Percentiles rank a stretch among this genome's conserved stretches.
These are phyloP conservation scores for Schrenkiella parvula DNA, from an alignment of 345 rosid species.

Conservation along the genomic window DNA sequence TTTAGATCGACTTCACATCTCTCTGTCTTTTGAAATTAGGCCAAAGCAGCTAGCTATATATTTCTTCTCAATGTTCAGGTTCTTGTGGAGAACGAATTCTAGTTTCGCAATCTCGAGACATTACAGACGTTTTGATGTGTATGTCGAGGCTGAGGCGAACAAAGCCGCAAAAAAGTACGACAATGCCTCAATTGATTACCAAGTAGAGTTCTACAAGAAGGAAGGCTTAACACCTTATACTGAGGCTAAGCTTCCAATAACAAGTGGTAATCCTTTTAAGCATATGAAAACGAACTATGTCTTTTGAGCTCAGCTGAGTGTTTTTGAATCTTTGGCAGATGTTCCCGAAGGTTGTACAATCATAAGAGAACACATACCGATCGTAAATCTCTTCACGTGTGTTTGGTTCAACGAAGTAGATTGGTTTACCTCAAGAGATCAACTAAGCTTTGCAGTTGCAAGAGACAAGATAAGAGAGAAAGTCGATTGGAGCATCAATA, in stretches of 20 bases:
- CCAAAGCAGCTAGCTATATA: neutral
- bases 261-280: constrained; percentile 57
- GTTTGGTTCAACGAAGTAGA: constrained; percentile 97
- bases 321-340: constrained; percentile 45
- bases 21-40: neutral
- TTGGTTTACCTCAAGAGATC: constrained; percentile 87
- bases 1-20: neutral
- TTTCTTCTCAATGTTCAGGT: constrained; percentile 41
- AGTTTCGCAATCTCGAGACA: constrained; percentile 82
- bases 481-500: constrained; percentile 63
- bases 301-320: neutral
- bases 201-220: constrained; percentile 64
- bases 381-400: constrained; percentile 75
- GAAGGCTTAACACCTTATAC: constrained; percentile 85
- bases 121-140: constrained; percentile 81
- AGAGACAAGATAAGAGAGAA: constrained; percentile 76
- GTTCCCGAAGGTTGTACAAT: constrained; percentile 98
- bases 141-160: constrained; percentile 85
- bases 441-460: constrained; percentile 77
- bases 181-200: constrained; percentile 73
- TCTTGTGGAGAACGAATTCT: constrained; percentile 74
- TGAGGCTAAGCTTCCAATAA: constrained; percentile 74
- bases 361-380: constrained; percentile 75
- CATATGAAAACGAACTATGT: neutral
- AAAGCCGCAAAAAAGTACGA: constrained; percentile 84